Evolutionary conservation across 768 basidiomycete species (phyloP).

Genomic region (Leccinum uliginosum): DNA sequence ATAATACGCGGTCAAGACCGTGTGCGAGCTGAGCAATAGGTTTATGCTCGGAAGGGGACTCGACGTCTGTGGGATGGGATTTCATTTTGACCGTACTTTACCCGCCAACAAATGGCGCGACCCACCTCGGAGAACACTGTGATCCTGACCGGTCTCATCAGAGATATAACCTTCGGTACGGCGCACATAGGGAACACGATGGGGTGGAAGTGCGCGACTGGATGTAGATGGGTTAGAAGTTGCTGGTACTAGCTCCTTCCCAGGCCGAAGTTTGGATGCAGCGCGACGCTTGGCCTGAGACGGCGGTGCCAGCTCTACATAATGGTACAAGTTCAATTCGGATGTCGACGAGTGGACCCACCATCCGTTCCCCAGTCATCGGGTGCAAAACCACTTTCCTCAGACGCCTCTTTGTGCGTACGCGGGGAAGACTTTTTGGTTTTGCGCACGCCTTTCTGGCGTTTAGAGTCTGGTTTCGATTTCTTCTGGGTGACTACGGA

Average conservation of each 20-base stretch:
- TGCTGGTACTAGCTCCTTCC: conserved; percentile 2
- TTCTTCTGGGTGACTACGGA: not conserved
- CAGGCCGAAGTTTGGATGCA: not conserved
- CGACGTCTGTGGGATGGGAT: conserved; percentile 35
- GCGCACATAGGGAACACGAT: conserved; percentile 23
- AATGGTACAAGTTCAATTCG: not conserved
- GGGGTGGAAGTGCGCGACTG: conserved; percentile 17
- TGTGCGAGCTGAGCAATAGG: conserved; percentile 63
- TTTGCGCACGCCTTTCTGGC: conserved; percentile 2
- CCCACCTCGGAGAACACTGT: conserved; percentile 18
- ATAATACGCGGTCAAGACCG: conserved; percentile 65
- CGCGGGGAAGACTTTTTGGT: not conserved
- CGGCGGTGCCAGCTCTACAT: conserved; percentile 15
- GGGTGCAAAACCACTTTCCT: conserved; percentile 3
- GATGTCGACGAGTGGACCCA: not conserved
- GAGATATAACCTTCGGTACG: conserved; percentile 25
- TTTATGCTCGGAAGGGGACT: conserved; percentile 40
- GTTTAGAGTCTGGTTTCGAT: conserved; percentile 2
- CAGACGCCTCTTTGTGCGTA: not conserved
- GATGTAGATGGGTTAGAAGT: conserved; percentile 1
- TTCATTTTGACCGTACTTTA: not conserved
- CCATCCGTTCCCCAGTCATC: conserved; percentile 27
- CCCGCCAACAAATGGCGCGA: not conserved
- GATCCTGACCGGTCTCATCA: not conserved
- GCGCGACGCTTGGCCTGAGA: not conserved